Conservation (phyloP, 2,329 filamentous ascomycete species). For the Scedosporium boydii region DNA sequence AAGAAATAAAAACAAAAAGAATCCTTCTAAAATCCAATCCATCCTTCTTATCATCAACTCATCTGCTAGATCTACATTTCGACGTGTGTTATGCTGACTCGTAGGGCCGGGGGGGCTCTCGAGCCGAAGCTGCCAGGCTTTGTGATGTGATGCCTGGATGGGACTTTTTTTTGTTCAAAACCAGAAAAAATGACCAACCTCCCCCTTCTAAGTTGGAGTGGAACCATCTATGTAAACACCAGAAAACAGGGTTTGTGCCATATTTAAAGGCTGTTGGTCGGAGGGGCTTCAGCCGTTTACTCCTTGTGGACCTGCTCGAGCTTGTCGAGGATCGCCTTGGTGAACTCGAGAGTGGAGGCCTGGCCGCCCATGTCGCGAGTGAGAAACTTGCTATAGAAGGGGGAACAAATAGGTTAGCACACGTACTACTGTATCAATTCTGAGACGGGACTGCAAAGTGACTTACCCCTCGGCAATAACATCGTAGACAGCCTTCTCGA, state of each 20-base stretch:
- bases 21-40: neutral
- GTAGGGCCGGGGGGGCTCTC: too few species aligned
- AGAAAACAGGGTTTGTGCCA: neutral
- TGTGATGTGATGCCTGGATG: too few species aligned
- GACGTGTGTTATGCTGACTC: neutral
- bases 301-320: constrained; percentile 67
- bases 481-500: constrained; percentile 73
- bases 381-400: constrained; percentile 57
- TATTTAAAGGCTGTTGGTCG: neutral
- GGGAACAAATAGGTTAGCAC: constrained; percentile 23
- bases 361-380: constrained; percentile 95
- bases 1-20: neutral
- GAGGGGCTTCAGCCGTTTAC: neutral
- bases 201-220: neutral
- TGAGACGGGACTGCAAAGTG: too few species aligned
- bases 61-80: neutral
- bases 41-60: neutral
- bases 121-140: too few species aligned
- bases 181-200: neutral
- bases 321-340: constrained; percentile 83
- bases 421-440: neutral
- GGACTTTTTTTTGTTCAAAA: neutral
- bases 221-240: neutral
- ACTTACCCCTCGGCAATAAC: constrained; percentile 79
- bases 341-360: constrained; percentile 89